phyloP scores from a whole-genome alignment of 306 rosid species.

The Prinsepia uniflora region DNA sequence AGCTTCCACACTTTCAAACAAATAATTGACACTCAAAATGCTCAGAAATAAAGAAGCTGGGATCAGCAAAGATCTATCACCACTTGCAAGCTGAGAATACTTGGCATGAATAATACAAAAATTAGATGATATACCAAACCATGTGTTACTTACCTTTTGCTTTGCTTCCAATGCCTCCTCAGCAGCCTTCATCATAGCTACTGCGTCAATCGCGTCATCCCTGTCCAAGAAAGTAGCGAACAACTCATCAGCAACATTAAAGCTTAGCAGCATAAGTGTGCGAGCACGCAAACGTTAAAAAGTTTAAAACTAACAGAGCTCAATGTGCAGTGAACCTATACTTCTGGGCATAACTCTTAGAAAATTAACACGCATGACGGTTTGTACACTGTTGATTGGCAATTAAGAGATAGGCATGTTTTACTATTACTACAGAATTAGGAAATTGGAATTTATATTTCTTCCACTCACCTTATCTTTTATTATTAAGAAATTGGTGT shows the following conservation, averaged over 20 bases:
- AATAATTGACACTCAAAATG: slow-evolving; percentile 1
- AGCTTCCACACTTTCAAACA: slow-evolving; percentile 1
- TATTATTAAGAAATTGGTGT: background rate
- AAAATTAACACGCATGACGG: background rate
- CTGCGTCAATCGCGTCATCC: slow-evolving; percentile 71
- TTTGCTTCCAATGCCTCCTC: slow-evolving; percentile 77
- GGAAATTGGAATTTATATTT: background rate
- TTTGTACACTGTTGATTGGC: background rate
- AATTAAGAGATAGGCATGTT: no score
- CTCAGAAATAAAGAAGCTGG: background rate
- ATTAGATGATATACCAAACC: slow-evolving; percentile 1
- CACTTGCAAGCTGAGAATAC: background rate
- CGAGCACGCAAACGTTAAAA: background rate
- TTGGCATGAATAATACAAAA: background rate
- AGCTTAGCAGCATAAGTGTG: slow-evolving; percentile 13
- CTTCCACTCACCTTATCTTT: background rate
- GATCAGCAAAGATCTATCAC: background rate
- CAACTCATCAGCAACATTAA: slow-evolving; percentile 26
- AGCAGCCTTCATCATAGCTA: slow-evolving; percentile 77
- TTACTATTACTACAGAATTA: background rate
- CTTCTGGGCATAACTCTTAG: background rate
- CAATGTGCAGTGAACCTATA: background rate
- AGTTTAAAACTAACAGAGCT: background rate
- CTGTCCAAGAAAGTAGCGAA: slow-evolving; percentile 45
- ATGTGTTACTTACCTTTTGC: slow-evolving; percentile 57